phyloP scores from a whole-genome alignment of 2,329 filamentous ascomycete species.

The Microsporum audouinii region DNA sequence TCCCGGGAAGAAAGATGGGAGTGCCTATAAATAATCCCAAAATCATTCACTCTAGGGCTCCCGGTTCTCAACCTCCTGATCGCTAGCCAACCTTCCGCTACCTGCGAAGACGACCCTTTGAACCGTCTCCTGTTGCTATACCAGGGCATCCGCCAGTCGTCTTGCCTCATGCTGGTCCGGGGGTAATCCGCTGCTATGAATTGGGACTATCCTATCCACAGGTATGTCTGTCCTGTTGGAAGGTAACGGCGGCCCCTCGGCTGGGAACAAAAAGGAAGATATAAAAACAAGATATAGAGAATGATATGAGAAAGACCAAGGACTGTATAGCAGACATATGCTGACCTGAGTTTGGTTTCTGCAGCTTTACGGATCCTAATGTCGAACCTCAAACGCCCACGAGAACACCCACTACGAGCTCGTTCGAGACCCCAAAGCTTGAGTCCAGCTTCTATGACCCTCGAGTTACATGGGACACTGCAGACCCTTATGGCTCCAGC shows the following conservation, averaged over 20 bases:
- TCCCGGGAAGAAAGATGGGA: too few species aligned
- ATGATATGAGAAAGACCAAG: too few species aligned
- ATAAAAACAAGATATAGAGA: too few species aligned
- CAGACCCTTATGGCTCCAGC: slow-evolving; percentile 37
- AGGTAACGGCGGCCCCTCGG: background rate
- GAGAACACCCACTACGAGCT: slow-evolving; percentile 31
- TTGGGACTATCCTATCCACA: slow-evolving; percentile 38
- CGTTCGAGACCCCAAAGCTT: slow-evolving; percentile 36
- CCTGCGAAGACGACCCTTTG: background rate
- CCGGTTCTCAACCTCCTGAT: background rate
- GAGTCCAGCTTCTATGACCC: slow-evolving; percentile 39
- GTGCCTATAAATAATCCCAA: too few species aligned
- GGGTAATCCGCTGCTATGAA: slow-evolving; percentile 33
- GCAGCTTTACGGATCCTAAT: slow-evolving; percentile 37
- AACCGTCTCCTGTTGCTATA: slow-evolving; percentile 12
- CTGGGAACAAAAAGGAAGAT: too few species aligned
- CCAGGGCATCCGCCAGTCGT: slow-evolving; percentile 26
- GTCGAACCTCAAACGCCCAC: slow-evolving; percentile 39
- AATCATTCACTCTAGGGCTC: too few species aligned
- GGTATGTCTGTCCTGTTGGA: slow-evolving; percentile 23
- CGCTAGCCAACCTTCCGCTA: background rate
- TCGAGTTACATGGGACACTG: slow-evolving; percentile 37
- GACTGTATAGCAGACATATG: background rate
- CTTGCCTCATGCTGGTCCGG: slow-evolving; percentile 29
- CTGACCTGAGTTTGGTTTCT: slow-evolving; percentile 21